phyloP scores from a whole-genome alignment of 257 asterid genomes.

The Solanum piurae region DNA sequence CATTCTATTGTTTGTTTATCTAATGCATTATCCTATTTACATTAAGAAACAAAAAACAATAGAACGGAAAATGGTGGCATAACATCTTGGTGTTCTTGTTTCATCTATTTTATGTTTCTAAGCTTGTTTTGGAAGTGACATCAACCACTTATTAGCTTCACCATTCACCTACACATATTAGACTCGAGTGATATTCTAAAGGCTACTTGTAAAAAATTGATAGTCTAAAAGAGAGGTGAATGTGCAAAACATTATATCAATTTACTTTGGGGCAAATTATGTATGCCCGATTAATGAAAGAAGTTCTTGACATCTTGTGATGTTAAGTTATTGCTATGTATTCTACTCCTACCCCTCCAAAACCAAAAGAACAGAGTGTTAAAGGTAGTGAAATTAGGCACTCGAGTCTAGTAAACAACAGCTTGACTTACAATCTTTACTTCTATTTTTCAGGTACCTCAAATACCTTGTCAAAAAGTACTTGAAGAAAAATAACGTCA shows the following conservation, averaged over 20 bases:
- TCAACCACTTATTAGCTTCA: neutral
- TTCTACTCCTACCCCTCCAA: neutral
- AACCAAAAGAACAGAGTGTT: neutral
- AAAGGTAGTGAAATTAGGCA: neutral
- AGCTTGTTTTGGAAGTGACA: neutral
- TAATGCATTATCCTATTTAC: neutral
- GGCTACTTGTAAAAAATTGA: neutral
- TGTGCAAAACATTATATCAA: neutral
- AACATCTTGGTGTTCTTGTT: neutral
- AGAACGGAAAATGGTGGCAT: neutral
- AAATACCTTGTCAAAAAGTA: conserved; percentile 72
- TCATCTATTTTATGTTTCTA: neutral
- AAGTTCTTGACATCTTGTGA: neutral
- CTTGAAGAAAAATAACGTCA: conserved; percentile 70
- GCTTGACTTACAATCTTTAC: neutral
- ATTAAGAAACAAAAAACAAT: neutral
- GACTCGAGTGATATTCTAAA: neutral
- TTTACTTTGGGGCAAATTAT: neutral
- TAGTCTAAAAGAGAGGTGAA: neutral
- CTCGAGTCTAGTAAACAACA: neutral
- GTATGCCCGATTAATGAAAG: neutral
- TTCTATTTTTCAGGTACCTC: conserved; percentile 34
- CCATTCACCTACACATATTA: neutral
- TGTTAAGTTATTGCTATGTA: neutral
- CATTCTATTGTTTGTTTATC: neutral